Conservation (phyloP, 768 basidiomycete species). For the Sarcodon sp. region DNA sequence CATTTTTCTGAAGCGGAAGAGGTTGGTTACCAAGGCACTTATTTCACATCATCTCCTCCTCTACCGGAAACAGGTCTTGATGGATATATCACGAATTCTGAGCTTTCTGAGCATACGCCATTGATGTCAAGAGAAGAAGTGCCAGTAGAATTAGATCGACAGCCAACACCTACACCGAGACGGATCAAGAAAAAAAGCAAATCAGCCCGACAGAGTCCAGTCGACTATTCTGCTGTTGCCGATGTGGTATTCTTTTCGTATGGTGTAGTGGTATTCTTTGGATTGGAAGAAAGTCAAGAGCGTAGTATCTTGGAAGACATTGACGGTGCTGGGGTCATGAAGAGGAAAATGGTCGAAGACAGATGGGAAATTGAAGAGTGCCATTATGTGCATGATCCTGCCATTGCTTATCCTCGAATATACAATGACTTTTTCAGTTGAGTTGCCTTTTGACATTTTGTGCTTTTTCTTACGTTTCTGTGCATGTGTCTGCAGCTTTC, state of each 20-base stretch:
- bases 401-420: slow-evolving; percentile 79
- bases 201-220: background rate
- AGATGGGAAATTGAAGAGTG: slow-evolving; percentile 93
- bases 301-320: slow-evolving; percentile 77
- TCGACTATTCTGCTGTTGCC: slow-evolving; percentile 23
- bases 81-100: slow-evolving; percentile 7
- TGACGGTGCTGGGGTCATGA: slow-evolving; percentile 55
- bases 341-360: slow-evolving; percentile 42
- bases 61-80: slow-evolving; percentile 1
- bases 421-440: slow-evolving; percentile 94
- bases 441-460: slow-evolving; percentile 14
- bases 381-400: slow-evolving; percentile 82
- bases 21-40: slow-evolving; percentile 77
- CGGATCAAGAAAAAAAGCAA: background rate
- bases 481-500: slow-evolving; percentile 41
- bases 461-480: background rate
- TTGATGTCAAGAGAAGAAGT: background rate
- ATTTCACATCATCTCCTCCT: slow-evolving; percentile 38
- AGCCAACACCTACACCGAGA: background rate
- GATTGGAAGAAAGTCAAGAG: slow-evolving; percentile 71
- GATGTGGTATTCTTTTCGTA: slow-evolving; percentile 78
- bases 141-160: background rate
- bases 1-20: slow-evolving; percentile 83
- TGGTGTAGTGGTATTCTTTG: slow-evolving; percentile 90
- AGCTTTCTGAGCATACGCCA: background rate